Percentiles rank a stretch among this genome's conserved stretches.
Conservation (phyloP, 768 basidiomycete species). For the Cystofilobasidium macerans region DNA sequence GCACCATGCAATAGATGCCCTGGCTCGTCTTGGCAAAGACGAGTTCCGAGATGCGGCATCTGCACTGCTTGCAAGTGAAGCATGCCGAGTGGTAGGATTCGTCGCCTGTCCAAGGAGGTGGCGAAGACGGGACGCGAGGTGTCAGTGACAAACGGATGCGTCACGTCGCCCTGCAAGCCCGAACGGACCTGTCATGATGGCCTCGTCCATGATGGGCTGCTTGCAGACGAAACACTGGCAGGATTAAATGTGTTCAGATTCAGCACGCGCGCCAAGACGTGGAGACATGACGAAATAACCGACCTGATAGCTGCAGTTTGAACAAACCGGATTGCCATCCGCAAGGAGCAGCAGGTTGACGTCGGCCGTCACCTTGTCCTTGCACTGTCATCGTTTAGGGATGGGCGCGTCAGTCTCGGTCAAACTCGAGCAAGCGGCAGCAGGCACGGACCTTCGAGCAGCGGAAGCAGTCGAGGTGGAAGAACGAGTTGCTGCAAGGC, state of each 20-base stretch:
- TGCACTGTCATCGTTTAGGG: slow-evolving; percentile 16
- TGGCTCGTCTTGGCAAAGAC: slow-evolving; percentile 97
- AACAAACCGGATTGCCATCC: slow-evolving; percentile 82
- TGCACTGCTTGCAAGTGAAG: slow-evolving; percentile 95
- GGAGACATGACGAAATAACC: background rate
- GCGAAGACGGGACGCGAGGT: background rate
- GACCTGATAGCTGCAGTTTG: slow-evolving; percentile 38
- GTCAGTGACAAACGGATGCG: background rate
- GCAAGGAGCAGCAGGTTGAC: slow-evolving; percentile 93
- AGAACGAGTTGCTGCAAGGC: slow-evolving; percentile 19
- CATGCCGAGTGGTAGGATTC: slow-evolving; percentile 98
- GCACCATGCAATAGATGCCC: slow-evolving; percentile 76
- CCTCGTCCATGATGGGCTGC: slow-evolving; percentile 90
- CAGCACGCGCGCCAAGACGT: too few relatives aligned
- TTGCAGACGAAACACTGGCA: slow-evolving; percentile 86
- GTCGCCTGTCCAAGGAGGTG: slow-evolving; percentile 45
- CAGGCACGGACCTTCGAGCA: slow-evolving; percentile 57
- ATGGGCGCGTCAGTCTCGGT: background rate
- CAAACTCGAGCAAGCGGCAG: background rate
- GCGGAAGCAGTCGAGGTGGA: slow-evolving; percentile 53
- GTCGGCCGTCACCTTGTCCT: slow-evolving; percentile 48
- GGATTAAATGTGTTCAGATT: background rate
- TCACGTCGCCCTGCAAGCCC: background rate
- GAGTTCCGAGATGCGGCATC: slow-evolving; percentile 87
- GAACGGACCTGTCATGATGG: slow-evolving; percentile 75